Percentiles rank a stretch among this genome's conserved stretches.
Conservation (phyloP, 2,329 filamentous ascomycete genomes). For the Plectosphaerella cucumerina region DNA sequence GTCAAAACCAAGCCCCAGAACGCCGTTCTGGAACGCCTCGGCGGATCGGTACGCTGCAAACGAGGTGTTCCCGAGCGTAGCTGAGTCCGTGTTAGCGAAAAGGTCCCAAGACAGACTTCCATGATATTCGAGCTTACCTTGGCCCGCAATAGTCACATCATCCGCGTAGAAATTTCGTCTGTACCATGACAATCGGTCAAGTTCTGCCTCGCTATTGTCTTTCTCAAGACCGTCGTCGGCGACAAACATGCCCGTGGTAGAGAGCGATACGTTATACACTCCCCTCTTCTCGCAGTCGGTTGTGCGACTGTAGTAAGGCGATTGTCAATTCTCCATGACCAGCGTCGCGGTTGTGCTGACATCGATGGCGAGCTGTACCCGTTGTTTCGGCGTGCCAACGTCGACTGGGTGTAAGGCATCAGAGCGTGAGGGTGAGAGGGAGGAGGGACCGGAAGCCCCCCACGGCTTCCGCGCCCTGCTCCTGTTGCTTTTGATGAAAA, state of each 20-base stretch:
- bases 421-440: background rate
- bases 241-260: background rate
- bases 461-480: background rate
- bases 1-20: background rate
- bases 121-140: background rate
- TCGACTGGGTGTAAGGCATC: background rate
- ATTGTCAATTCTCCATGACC: background rate
- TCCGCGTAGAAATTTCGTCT: background rate
- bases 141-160: background rate
- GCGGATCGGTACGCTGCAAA: background rate
- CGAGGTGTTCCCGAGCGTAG: background rate
- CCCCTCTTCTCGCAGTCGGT: background rate
- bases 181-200: background rate
- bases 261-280: background rate
- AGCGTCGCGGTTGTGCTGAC: background rate
- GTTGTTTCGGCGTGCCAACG: background rate
- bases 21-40: background rate
- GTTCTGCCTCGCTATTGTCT: background rate
- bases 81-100: background rate
- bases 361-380: background rate
- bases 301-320: background rate
- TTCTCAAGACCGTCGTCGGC: background rate
- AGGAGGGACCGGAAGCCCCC: background rate
- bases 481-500: background rate
- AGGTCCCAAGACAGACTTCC: background rate